Base-by-base conservation (phyloP, 129 eudicot species). In the Daucus carota region DNA sequence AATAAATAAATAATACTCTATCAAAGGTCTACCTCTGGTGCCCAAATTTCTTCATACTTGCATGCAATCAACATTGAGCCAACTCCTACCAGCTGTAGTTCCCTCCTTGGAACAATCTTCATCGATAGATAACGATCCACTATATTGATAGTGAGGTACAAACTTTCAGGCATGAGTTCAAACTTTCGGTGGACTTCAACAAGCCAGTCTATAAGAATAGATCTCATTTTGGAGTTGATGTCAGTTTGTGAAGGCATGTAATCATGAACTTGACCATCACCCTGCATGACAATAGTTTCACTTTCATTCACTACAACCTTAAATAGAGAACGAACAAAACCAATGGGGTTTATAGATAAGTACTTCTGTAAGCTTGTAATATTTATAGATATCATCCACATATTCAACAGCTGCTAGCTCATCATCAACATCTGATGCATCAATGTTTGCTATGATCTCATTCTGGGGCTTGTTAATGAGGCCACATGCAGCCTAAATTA, bases 21-120 rank as follows among this genome's bases (percentile, higher is more conserved):
- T n/a, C 8, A n/a, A 24, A 42, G 1, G 16, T 8, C n/a, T 71
- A 88, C 92, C 87, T 93, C 98, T 0, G 97, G 97, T 44, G 98
- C 96, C 98, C 98, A 93, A 26, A 93, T 93, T 71, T 93, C 98
- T 82, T 93, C 98, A 47, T 93, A 93, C 71, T 93, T 93, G 89
- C 89, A 87, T 1, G 98, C 96, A 40, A 91, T 80, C 46, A 93
- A 87, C 98, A 93, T 84, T 34, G 97, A 84, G 69, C 93, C 83
- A 13, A 93, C 85, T 33, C 98, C 97, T 13, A 89, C 88, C 80
- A 93, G 83, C 67, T 93, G 98, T 81, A 93, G 92, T 78, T 93
- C 97, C 77, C 75, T 87, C 50, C 98, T 75, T 0, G 93, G 81
- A 79, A 89, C 90, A 24, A 82, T 67, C 74, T 66, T 82, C 73